Base-by-base conservation (phyloP, 2,329 filamentous ascomycete genomes). In the Aspergillus sp. region DNA sequence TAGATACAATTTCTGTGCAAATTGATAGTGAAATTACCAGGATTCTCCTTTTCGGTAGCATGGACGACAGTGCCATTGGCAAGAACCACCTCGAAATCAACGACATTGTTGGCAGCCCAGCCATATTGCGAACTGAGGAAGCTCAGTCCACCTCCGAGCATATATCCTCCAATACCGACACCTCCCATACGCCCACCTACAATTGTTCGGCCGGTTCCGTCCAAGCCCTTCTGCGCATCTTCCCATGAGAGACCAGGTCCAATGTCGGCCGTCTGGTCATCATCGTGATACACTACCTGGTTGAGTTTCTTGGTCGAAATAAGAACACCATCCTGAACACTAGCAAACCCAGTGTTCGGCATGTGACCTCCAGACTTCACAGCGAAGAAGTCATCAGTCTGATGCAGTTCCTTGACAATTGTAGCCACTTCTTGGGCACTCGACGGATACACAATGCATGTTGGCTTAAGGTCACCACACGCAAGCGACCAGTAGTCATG, bases 61-160 rank as follows among this genome's bases (percentile, higher is more conserved):
- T 70, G 68, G 20, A 72, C 64, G 49, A 73, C 68, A 10, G 64
- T 71, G 7, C 70, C 71, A 51, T 74, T 73, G 7, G 73, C 70
- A n/a, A 75, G 64, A 10, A 75, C 70, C 13, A 76, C 65, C 47
- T 78, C 71, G 43, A 65, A 74, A 44, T 73, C 69, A 20, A 73
- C 60, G 5, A 77, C 66, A 47, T 71, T 74, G 50, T 75, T 73
- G 25, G 70, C 71, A 15, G 73, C 70, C 67, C 72, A 74, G 19
- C 75, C 75, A 50, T 77, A 74, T 52, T 78, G 66, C 7, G 72
- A 69, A 22, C 73, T 74, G 59, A 80, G 64, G 53, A 77, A 80
- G 44, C 76, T 79, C 51, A 66, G 53, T 7, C 65, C 64, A 44
- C 60, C 67, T 46, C 73, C 73, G 5, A 76, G 63, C 33, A 76